Base-by-base conservation (phyloP, 192 early-diverging fungal species). In the Podila verticillata region DNA sequence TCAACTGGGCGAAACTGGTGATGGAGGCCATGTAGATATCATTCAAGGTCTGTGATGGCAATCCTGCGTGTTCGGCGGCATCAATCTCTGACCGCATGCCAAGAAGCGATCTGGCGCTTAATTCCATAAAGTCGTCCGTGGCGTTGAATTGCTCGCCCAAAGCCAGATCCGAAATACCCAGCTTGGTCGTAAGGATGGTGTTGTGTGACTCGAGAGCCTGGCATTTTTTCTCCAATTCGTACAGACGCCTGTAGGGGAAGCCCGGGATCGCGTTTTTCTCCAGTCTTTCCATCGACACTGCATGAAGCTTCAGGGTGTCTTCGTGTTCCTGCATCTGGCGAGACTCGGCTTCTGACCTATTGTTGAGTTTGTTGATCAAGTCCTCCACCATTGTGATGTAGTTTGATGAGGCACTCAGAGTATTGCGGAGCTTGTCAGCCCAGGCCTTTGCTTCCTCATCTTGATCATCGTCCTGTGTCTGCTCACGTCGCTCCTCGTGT, bases 11-110 rank as follows among this genome's bases (percentile, higher is more conserved):
- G 36, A 78, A 78, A 28, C 74, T 78, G 0, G 74, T 78, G 44
- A 78, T 78, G 19, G 74, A 70, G 12, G 68, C 57, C 74, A 78
- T 78, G 48, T 78, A 78, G 10, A 78, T 70, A 26, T 78, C 74
- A 24, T 78, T 66, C 7, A 78, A 49, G 22, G 68, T 70, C 19
- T 34, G 62, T 4, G 74, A 70, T 10, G 56, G n/a, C n/a, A 78
- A 24, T 1, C 74, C 74, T 26, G 68, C 68, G 20, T 70, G 68
- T 29, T 78, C 74, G 8, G 70, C 54, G 6, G 68, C 35, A 57
- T 78, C 74, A 26, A 78, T 78, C 35, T 78, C 74, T 10, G 74
- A 32, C 47, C 74, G 36, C 47, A 78, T 22, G 1, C 74, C 74
- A 5, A 78, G 68, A n/a, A 78, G 63, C 13, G 68, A 70, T 20